Conservation (phyloP, 2,329 filamentous ascomycete genomes). For the Penicillium thymicola region DNA sequence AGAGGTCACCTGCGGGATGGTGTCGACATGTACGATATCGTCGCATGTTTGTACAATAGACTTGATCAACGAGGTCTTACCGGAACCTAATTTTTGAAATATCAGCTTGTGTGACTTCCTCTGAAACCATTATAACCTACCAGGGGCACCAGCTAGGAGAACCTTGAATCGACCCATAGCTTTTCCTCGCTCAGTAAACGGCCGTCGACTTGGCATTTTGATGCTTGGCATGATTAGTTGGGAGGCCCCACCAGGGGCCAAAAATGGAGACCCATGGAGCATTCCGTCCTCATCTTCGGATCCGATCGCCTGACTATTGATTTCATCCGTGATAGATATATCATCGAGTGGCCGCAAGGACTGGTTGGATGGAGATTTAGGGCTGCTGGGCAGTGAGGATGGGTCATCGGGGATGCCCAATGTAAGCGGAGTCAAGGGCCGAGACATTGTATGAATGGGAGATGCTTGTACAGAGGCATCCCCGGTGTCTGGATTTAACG, state of each 20-base stretch:
- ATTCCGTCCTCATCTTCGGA: slow-evolving; percentile 57
- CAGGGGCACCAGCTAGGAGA: slow-evolving; percentile 75
- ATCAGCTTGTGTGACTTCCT: background rate
- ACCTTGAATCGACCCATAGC: slow-evolving; percentile 82
- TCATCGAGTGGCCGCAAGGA: slow-evolving; percentile 59
- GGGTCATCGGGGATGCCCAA: slow-evolving; percentile 47
- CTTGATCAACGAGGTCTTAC: slow-evolving; percentile 86
- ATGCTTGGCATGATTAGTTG: slow-evolving; percentile 99
- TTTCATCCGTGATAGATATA: slow-evolving; percentile 54
- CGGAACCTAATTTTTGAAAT: slow-evolving; percentile 57
- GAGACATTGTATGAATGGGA: slow-evolving; percentile 31
- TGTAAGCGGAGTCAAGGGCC: slow-evolving; percentile 48
- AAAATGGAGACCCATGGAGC: slow-evolving; percentile 24
- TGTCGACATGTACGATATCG: slow-evolving; percentile 91
- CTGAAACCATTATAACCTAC: slow-evolving; percentile 44
- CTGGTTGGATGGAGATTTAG: slow-evolving; percentile 57
- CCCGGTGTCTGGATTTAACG: slow-evolving; percentile 17
- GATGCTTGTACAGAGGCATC: slow-evolving; percentile 18
- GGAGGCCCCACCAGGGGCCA: slow-evolving; percentile 41
- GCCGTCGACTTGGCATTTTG: slow-evolving; percentile 79
- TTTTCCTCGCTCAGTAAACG: slow-evolving; percentile 85
- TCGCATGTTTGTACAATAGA: slow-evolving; percentile 82
- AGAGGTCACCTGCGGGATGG: slow-evolving; percentile 38
- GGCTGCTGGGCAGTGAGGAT: slow-evolving; percentile 55
- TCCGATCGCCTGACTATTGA: slow-evolving; percentile 53